Base-by-base conservation (phyloP, 2,329 filamentous ascomycete species). In the Gaeumannomyces sp. region DNA sequence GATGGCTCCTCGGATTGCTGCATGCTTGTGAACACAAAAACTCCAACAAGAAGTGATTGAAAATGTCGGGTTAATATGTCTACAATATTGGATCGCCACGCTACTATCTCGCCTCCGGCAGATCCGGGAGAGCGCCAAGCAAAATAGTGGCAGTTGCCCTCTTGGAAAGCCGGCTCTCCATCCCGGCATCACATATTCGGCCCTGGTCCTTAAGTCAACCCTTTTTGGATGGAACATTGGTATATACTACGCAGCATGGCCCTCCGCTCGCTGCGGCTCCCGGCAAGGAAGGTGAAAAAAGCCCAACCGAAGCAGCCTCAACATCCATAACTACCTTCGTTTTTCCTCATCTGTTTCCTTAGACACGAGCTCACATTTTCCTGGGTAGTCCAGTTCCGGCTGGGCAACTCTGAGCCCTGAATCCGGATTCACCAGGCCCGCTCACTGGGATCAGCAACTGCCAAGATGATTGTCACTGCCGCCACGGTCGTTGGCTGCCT, bases 401-500 rank as follows among this genome's bases (percentile, higher is more conserved):
- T 19, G 19, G 35, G 35, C 13, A 38, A 11, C 35, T 5, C 35
- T 5, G 4, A 38, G 35, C 14, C 35, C 35, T 16, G 13, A 38
- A 14, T 19, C 45, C 19, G 45, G 45, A n/a, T 53, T n/a, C 45
- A 53, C 3, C 45, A n/a, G 2, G 19, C 19, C 6, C 10, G 45
- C 13, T 8, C 45, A 45, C 4, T 16, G 4, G 8, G 45, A n/a
- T 22, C 38, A 45, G 14, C 14, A n/a, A 53, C 45, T 4, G 22
- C 22, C 56, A 53, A 60, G 7, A 64, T 64, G 62, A n/a, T 60
- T 28, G 59, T 33, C 31, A 4, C 57, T 22, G 3, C 57, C 27
- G 53, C 62, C 14, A 25, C 27, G 13, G 57, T 60, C 28, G 4
- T 59, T 1, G 28, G 31, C 25, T 58, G 56, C 22, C 35, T 64